Evolutionary conservation across 1,284 basidiomycete genomes (phyloP), one percentile per base, ranked within the genome.

Genomic region (Takashimella koratensis): DNA sequence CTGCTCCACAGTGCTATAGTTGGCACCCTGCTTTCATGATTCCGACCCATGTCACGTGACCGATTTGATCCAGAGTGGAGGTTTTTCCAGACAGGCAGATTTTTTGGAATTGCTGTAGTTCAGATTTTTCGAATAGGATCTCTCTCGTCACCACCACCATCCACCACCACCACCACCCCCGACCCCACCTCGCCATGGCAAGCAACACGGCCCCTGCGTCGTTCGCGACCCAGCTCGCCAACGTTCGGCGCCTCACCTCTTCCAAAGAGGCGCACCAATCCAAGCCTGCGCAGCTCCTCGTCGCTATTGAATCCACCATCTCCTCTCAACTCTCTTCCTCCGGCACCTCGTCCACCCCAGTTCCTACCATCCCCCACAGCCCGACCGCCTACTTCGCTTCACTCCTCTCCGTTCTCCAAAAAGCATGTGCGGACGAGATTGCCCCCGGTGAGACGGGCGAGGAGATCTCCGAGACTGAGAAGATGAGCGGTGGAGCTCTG

Each of bases 301-400:
- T 82, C 52, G 96, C 94, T 16, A 81, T 98, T 65, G 96, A 99
- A 75, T 81, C 84, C 2, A 95, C 93, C 11, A 82, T 98, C 64
- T 56, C 65, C 10, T 54, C 69, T 5, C 62, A 69, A 1, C 68
- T 76, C 20, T 57, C 65, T 8, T 48, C 54, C n/a, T 59, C 63
- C 16, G 30, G 16, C 16, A 36, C 10, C 16, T 36, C 30, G 16
- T 36, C 30, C 30, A 36, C 10, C 30, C n/a, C n/a, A n/a, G 49
- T 48, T n/a, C 49, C 57, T 10, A 79, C 82, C 50, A 88, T 93
- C 63, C 88, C 90, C 60, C 81, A 82, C 57, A 83, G 84, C 4
- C 79, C 90, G 10, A 90, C 90, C 1, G 90, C 91, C 39, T 95
- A 96, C 79, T 92, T 93, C 76, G 86, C 90, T 20, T 86, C 88